Base-by-base conservation (phyloP, 2,329 filamentous ascomycete genomes). In the Trichothecium sympodiale region DNA sequence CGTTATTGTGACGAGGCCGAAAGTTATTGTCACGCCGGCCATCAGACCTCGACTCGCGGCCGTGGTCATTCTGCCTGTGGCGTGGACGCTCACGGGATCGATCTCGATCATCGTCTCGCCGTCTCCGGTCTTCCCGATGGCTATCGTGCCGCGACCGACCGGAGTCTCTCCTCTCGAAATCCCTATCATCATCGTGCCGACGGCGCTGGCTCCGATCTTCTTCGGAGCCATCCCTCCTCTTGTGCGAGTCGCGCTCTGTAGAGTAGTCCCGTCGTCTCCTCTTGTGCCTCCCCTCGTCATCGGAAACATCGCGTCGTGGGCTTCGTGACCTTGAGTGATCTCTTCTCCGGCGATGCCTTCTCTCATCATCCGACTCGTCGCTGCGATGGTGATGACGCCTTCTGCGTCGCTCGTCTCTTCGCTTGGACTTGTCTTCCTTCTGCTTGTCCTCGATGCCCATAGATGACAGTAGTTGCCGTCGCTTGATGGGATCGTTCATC, bases 401-500 rank as follows among this genome's bases (percentile, higher is more conserved):
- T 15, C 56, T 57, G 38, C 67, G 62, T 23, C 47, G 52, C 5
- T 54, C 49, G 13, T 59, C 54, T 18, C 40, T 52, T 18, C 47
- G 46, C 27, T 42, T 46, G 23, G 48, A 45, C 17, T 43, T 42
- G 5, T 42, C 49, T 36, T 57, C 54, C 41, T 65, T 65, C 30
- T 51, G 60, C 4, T 67, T 61, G 12, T 71, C 68, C 1, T 59
- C 64, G 31, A 74, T 65, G 1, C 75, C 75, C 58, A 77, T 77
- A 8, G 71, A 67, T 1, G 72, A 70, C 17, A 91, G 65, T 23
- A 93, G 54, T 50, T 83, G 75, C 40, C 71, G 66, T 43, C 80
- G 67, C 60, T 73, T 78, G 43, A 74, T 68, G 0, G 81, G 80
- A 48, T 86, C 81, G 46, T 79, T 84, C 75, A 84, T 87, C 74